Conservation (phyloP, 306 rosid genomes). For the Dicorynia guianensis region DNA sequence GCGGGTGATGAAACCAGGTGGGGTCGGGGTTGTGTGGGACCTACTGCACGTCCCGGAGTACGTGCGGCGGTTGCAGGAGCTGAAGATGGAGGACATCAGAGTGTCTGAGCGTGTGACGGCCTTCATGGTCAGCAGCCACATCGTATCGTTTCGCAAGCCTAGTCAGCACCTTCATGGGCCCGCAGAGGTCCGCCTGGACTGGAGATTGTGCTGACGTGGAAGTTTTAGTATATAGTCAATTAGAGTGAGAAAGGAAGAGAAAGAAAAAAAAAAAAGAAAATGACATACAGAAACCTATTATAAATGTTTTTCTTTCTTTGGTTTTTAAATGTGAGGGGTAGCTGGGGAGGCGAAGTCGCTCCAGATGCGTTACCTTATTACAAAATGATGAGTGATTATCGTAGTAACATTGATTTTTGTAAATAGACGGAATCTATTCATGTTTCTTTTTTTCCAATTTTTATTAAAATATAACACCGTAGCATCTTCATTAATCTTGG, state of each 20-base stretch:
- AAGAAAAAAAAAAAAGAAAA: too few relatives aligned
- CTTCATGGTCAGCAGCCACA: conserved; percentile 95
- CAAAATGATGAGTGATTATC: not conserved
- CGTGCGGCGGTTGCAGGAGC: conserved; percentile 77
- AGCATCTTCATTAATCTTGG: not conserved
- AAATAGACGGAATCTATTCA: not conserved
- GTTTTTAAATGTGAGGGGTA: not conserved
- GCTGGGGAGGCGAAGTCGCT: conserved; percentile 88
- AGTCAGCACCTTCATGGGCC: conserved; percentile 75
- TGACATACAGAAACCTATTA: not conserved
- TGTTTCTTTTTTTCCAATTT: not conserved
- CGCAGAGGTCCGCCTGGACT: conserved; percentile 87
- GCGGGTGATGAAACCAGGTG: conserved; percentile 88
- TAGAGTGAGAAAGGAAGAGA: too few relatives aligned
- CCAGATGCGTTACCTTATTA: conserved; percentile 45
- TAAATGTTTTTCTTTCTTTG: not conserved
- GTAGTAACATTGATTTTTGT: conserved; percentile 16
- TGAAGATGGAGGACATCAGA: conserved; percentile 91
- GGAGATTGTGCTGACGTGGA: conserved; percentile 72
- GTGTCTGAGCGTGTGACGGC: conserved; percentile 93
- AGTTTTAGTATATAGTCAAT: not conserved
- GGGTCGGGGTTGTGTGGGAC: conserved; percentile 94
- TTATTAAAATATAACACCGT: not conserved
- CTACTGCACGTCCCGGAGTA: conserved; percentile 93
- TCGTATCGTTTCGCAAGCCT: conserved; percentile 86